Evolutionary conservation across 768 basidiomycete species (phyloP).

Genomic region (Tremella fuciformis): DNA sequence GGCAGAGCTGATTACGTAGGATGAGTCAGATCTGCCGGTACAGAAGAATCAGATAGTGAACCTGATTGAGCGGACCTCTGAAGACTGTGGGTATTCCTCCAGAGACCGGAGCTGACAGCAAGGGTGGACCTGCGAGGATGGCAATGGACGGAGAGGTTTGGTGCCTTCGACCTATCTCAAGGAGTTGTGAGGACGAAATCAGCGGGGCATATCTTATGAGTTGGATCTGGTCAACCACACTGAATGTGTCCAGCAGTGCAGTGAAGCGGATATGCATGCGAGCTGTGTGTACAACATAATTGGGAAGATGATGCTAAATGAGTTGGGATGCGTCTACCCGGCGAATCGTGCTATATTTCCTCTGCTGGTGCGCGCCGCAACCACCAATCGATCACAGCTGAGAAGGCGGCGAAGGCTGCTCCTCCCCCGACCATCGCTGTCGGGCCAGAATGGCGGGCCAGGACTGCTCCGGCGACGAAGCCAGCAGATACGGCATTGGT

Average conservation of each 20-base stretch:
- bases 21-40: conserved; percentile 33
- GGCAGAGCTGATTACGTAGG: conserved; percentile 16
- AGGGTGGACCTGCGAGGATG: conserved; percentile 50
- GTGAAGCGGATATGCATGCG: too few species aligned
- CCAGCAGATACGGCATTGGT: conserved; percentile 84
- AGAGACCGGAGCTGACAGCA: neutral
- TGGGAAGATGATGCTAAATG: too few species aligned
- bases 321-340: neutral
- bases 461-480: conserved; percentile 79
- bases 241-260: too few species aligned
- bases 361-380: conserved; percentile 46
- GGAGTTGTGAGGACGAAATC: conserved; percentile 12
- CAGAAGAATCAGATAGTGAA: conserved; percentile 40
- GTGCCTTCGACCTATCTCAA: conserved; percentile 43
- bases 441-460: conserved; percentile 83
- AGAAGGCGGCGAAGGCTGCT: conserved; percentile 88
- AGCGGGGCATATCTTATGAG: too few species aligned
- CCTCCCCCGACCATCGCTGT: conserved; percentile 84
- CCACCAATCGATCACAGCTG: conserved; percentile 78
- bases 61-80: conserved; percentile 40
- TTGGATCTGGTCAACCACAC: too few species aligned
- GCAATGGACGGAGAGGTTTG: conserved; percentile 36
- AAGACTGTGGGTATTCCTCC: conserved; percentile 35
- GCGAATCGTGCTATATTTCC: conserved; percentile 2
- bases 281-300: too few species aligned